Evolutionary conservation across 2,329 filamentous ascomycete genomes (phyloP).

Genomic region (Nemania sp.): DNA sequence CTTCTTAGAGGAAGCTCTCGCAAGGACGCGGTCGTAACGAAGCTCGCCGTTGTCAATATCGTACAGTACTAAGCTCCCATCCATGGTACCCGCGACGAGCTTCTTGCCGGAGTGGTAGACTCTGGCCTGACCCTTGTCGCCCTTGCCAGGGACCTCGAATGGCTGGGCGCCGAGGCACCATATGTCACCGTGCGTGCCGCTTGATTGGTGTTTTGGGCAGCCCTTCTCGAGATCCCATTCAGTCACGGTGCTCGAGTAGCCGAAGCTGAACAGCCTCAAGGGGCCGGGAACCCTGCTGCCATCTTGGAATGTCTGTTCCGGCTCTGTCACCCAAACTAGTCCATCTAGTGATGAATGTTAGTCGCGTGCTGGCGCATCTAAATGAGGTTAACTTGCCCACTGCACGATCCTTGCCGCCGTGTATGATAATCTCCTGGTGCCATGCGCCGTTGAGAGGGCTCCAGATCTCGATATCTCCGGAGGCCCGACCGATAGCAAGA

Average conservation of each 20-base stretch:
- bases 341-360: too few species aligned
- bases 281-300: slow-evolving; percentile 68
- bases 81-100: slow-evolving; percentile 84
- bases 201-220: slow-evolving; percentile 76
- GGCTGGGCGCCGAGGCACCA: slow-evolving; percentile 96
- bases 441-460: slow-evolving; percentile 81
- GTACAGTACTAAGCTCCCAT: slow-evolving; percentile 85
- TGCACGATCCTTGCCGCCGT: slow-evolving; percentile 74
- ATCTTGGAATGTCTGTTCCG: slow-evolving; percentile 68
- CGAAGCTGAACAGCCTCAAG: slow-evolving; percentile 91
- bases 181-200: slow-evolving; percentile 91
- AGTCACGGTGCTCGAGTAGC: slow-evolving; percentile 87
- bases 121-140: slow-evolving; percentile 31
- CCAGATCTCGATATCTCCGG: slow-evolving; percentile 98
- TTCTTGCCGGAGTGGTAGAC: slow-evolving; percentile 52
- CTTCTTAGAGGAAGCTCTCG: slow-evolving; percentile 78
- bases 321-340: slow-evolving; percentile 87
- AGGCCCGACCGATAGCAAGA: slow-evolving; percentile 86
- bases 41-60: slow-evolving; percentile 84
- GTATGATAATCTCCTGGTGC: slow-evolving; percentile 87
- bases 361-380: too few species aligned
- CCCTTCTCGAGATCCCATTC: slow-evolving; percentile 92
- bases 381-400: slow-evolving; percentile 26
- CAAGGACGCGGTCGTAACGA: slow-evolving; percentile 74
- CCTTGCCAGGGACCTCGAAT: slow-evolving; percentile 33